These are phyloP conservation scores for Mitragyna speciosa DNA, from an alignment of 257 asterid species.

Conservation along the genomic window DNA sequence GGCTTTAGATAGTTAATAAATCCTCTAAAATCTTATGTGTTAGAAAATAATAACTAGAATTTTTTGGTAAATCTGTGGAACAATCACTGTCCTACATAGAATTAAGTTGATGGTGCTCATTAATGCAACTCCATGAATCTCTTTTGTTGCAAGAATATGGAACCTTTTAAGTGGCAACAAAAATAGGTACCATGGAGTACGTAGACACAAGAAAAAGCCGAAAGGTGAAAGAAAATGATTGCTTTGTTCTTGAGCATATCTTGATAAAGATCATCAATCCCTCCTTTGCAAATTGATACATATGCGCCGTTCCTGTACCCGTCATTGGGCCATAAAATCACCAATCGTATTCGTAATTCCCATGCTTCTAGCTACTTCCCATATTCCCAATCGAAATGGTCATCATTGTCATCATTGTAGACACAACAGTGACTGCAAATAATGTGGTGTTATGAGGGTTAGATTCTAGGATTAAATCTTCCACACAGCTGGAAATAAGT, in stretches of 20 bases:
- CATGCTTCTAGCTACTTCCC: not conserved
- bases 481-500: not conserved
- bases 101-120: not conserved
- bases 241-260: slow-evolving; percentile 11
- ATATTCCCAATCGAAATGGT: not conserved
- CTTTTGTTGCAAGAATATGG: not conserved
- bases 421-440: not conserved
- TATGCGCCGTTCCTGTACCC: not conserved
- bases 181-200: not conserved
- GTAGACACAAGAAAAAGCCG: not conserved
- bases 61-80: too few species aligned
- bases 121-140: not conserved
- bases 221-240: too few species aligned
- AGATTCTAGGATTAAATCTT: not conserved
- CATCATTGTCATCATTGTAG: not conserved
- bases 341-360: not conserved
- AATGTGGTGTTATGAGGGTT: not conserved
- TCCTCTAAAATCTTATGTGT: too few species aligned
- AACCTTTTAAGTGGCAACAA: not conserved
- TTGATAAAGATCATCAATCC: not conserved
- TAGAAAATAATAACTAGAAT: too few species aligned
- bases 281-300: not conserved
- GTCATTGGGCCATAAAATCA: too few species aligned
- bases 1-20: too few species aligned
- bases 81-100: not conserved